Evolutionary conservation across 345 rosid species (phyloP).

Genomic region (Rhodomyrtus tomentosa): DNA sequence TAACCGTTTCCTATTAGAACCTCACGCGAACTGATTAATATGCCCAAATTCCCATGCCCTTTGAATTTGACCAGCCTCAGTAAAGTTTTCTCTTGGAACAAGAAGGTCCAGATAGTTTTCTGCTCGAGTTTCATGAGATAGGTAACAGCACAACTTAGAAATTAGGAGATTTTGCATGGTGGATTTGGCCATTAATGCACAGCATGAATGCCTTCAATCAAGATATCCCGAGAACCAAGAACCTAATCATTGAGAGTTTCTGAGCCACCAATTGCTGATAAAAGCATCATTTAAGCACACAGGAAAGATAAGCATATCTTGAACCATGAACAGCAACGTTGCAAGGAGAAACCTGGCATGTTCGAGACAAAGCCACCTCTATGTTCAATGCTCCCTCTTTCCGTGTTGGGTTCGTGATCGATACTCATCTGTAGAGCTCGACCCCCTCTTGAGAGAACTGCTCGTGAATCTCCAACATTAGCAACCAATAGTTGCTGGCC

Average conservation of each 20-base stretch:
- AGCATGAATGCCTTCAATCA: neutral
- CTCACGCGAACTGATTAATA: neutral
- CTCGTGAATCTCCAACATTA: conserved; percentile 71
- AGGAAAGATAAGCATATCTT: neutral
- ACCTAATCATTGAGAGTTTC: neutral
- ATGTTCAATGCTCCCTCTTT: conserved; percentile 46
- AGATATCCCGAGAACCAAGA: neutral
- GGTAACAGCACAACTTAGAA: neutral
- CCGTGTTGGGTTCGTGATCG: conserved; percentile 63
- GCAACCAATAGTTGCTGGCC: conserved; percentile 45
- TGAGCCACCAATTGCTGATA: neutral
- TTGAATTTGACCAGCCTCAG: neutral
- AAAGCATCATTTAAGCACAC: neutral
- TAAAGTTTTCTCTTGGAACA: neutral
- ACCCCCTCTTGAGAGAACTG: conserved; percentile 47
- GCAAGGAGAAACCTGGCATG: conserved; percentile 47
- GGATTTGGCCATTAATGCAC: neutral
- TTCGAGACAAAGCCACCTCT: conserved; percentile 68
- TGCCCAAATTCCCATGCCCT: neutral
- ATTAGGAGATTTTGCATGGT: neutral
- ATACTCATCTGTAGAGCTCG: conserved; percentile 45
- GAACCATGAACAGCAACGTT: neutral
- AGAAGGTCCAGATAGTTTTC: neutral
- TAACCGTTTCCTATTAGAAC: neutral
- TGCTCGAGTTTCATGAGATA: neutral